phyloP scores from a whole-genome alignment of 1,284 basidiomycete genomes.

The Bondarzewia mesenterica region DNA sequence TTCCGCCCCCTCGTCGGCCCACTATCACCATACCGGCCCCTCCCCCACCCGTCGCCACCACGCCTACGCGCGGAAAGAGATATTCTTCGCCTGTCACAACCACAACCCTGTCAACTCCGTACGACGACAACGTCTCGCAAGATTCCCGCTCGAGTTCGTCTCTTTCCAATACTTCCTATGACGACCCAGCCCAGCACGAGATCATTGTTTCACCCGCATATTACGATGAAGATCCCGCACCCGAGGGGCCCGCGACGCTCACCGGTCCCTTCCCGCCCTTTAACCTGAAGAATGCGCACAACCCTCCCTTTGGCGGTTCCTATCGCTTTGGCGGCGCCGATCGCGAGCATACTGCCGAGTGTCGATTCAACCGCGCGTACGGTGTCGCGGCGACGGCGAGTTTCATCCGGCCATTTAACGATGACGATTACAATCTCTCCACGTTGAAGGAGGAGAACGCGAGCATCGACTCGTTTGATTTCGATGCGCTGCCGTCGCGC shows the following conservation, averaged over 20 bases:
- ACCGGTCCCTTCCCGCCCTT: conserved; percentile 11
- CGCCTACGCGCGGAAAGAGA: background rate
- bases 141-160: background rate
- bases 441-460: conserved; percentile 25
- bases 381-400: conserved; percentile 34
- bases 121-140: background rate
- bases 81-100: background rate
- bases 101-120: background rate
- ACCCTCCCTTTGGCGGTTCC: conserved; percentile 4
- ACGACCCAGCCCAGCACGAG: conserved; percentile 7
- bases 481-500: conserved; percentile 39
- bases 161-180: conserved; percentile 3
- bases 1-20: background rate
- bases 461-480: conserved; percentile 44
- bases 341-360: conserved; percentile 11
- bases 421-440: conserved; percentile 22
- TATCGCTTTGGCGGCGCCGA: conserved; percentile 9
- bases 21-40: background rate
- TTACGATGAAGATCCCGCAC: conserved; percentile 47
- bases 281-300: conserved; percentile 2
- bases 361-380: conserved; percentile 15
- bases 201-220: conserved; percentile 58
- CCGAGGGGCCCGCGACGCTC: conserved; percentile 44
- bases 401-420: conserved; percentile 48
- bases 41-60: background rate